A percentile compares a stretch with the other conserved stretches of the same genome.
Evolutionary conservation across 805 yeast genomes (phyloP).

Genomic region (Kurtzmaniella fragi): DNA sequence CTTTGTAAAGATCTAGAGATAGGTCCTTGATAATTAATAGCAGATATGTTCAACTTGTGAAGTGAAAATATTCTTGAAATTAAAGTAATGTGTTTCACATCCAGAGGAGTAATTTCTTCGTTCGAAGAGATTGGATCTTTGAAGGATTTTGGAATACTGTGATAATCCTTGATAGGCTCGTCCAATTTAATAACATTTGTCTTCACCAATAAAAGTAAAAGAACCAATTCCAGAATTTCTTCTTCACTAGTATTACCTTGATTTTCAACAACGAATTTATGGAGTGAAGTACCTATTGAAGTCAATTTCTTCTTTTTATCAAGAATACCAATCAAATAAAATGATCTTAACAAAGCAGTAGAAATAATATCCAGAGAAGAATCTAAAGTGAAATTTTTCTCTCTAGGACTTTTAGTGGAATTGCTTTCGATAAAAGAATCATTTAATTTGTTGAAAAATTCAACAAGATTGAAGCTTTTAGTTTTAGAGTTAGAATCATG

Average conservation of each 20-base stretch:
- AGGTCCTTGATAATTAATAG: conserved; percentile 61
- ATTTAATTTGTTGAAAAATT: conserved; percentile 18
- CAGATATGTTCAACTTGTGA: conserved; percentile 31
- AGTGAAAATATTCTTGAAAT: conserved; percentile 35
- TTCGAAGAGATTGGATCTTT: conserved; percentile 18
- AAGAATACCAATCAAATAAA: conserved; percentile 49
- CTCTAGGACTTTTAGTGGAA: conserved; percentile 9
- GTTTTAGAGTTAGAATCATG: conserved; percentile 7
- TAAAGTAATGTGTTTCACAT: conserved; percentile 25
- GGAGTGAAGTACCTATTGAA: conserved; percentile 48
- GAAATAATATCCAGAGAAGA: conserved; percentile 51
- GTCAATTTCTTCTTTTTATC: conserved; percentile 39
- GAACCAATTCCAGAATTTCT: conserved; percentile 37
- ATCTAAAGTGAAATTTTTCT: conserved; percentile 26
- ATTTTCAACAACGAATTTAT: conserved; percentile 19
- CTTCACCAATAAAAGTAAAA: conserved; percentile 42
- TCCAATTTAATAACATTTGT: conserved; percentile 34
- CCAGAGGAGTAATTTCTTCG: conserved; percentile 34
- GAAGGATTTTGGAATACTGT: conserved; percentile 27
- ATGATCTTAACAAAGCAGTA: conserved; percentile 50
- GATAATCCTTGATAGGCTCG: conserved; percentile 29
- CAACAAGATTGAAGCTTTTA: conserved; percentile 16
- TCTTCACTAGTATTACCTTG: conserved; percentile 6
- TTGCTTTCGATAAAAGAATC: conserved; percentile 20
- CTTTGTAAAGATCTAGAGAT: conserved; percentile 61